A percentile compares a stretch with the other conserved stretches of the same genome.
Evolutionary conservation across 1,284 basidiomycete species (phyloP).

Genomic region (Sporisorium iseilematis-ciliati): DNA sequence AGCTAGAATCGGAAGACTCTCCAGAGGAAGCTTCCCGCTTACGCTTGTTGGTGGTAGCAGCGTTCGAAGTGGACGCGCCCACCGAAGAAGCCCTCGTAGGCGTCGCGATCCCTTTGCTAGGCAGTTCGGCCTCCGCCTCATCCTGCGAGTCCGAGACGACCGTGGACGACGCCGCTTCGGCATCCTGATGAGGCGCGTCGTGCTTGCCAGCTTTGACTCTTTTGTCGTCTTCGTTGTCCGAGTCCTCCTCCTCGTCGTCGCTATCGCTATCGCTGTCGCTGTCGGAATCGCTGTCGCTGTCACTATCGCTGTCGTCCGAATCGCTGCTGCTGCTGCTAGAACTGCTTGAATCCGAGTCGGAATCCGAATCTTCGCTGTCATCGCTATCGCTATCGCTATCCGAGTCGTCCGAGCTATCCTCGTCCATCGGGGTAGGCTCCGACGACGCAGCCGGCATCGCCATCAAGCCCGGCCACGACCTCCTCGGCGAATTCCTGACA

Average conservation of each 20-base stretch:
- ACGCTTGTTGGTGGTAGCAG: constrained; percentile 29
- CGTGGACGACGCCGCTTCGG: constrained; percentile 37
- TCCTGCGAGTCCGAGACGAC: constrained; percentile 45
- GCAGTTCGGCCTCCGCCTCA: constrained; percentile 41
- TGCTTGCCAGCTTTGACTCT: constrained; percentile 35
- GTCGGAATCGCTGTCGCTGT: constrained; percentile 6
- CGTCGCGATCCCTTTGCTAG: constrained; percentile 41
- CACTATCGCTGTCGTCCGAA: neutral
- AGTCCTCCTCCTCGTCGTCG: constrained; percentile 2
- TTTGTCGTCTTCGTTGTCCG: constrained; percentile 39
- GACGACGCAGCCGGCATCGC: constrained; percentile 3
- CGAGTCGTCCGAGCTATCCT: constrained; percentile 25
- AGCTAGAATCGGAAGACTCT: constrained; percentile 15
- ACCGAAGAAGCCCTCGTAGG: constrained; percentile 28
- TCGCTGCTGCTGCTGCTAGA: constrained; percentile 11
- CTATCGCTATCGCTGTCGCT: constrained; percentile 9
- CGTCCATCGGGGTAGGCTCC: constrained; percentile 25
- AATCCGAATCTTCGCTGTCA: constrained; percentile 13
- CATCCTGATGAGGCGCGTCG: constrained; percentile 33
- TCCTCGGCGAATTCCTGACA: constrained; percentile 42
- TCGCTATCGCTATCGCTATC: too few species aligned
- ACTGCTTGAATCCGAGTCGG: constrained; percentile 11
- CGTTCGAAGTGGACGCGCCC: constrained; percentile 1
- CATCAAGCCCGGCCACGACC: constrained; percentile 39
- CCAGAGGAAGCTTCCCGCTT: constrained; percentile 27